phyloP scores from a whole-genome alignment of 352 stramenopile species.

The Pythium volutum region DNA sequence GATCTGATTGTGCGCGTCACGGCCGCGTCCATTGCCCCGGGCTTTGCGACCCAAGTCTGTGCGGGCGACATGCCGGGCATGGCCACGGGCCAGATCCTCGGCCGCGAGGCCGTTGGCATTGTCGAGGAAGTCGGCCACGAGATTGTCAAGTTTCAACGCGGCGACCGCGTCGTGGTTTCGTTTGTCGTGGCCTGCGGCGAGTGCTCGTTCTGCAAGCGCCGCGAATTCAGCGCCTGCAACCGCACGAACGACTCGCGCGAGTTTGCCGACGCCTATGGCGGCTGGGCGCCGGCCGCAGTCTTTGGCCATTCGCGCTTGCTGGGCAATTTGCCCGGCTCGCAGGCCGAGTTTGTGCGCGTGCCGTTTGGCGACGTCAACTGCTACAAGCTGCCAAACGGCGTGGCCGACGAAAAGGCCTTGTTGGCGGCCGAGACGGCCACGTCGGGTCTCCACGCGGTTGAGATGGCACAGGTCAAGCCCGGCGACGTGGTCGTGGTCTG shows the following conservation, averaged over 20 bases:
- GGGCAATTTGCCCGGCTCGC: slow-evolving; percentile 57
- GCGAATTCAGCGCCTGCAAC: slow-evolving; percentile 66
- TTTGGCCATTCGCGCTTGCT: slow-evolving; percentile 54
- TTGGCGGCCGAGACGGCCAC: slow-evolving; percentile 55
- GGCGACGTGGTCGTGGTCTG: slow-evolving; percentile 61
- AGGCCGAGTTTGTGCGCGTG: slow-evolving; percentile 76
- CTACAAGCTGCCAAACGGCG: slow-evolving; percentile 48
- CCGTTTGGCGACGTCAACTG: slow-evolving; percentile 72
- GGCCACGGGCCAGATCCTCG: slow-evolving; percentile 61
- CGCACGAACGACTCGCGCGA: slow-evolving; percentile 66
- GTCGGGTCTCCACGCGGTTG: slow-evolving; percentile 57
- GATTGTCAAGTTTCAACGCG: slow-evolving; percentile 47
- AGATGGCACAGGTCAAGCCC: slow-evolving; percentile 47
- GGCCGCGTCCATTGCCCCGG: slow-evolving; percentile 53
- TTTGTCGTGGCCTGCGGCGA: slow-evolving; percentile 68
- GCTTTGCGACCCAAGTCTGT: slow-evolving; percentile 47
- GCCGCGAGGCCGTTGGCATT: slow-evolving; percentile 66
- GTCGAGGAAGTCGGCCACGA: slow-evolving; percentile 50
- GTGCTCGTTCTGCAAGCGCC: slow-evolving; percentile 60
- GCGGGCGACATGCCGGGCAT: slow-evolving; percentile 36
- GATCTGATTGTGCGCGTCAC: slow-evolving; percentile 69
- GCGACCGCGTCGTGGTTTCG: slow-evolving; percentile 71
- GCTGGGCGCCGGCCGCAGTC: slow-evolving; percentile 57
- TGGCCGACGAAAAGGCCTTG: slow-evolving; percentile 66
- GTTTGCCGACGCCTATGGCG: slow-evolving; percentile 64